Conservation (phyloP, 495 filamentous ascomycete species). For the Sphaerosporella brunnea region DNA sequence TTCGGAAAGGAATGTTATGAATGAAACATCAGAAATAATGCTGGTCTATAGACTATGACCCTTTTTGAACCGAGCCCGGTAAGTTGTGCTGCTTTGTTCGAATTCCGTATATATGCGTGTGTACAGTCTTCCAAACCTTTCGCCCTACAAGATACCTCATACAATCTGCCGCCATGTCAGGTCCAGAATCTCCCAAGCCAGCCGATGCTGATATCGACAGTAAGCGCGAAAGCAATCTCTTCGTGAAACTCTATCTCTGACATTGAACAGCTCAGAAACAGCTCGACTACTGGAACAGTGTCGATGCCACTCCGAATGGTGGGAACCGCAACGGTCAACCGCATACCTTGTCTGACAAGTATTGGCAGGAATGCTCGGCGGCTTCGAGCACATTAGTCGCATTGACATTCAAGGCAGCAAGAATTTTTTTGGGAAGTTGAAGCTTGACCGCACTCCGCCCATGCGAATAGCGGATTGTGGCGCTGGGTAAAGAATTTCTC, state of each 20-base stretch:
- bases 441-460: slow-evolving; percentile 30
- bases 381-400: slow-evolving; percentile 52
- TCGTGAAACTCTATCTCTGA: too few relatives aligned
- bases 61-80: too few relatives aligned
- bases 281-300: slow-evolving; percentile 55
- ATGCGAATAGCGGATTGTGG: slow-evolving; percentile 35
- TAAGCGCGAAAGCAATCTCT: too few relatives aligned
- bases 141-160: too few relatives aligned
- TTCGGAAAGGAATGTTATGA: too few relatives aligned
- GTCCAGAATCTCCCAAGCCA: not conserved
- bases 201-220: slow-evolving; percentile 6
- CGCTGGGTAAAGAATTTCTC: slow-evolving; percentile 31
- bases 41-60: too few relatives aligned
- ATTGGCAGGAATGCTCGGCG: slow-evolving; percentile 51
- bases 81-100: too few relatives aligned
- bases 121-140: too few relatives aligned
- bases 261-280: slow-evolving; percentile 31
- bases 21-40: too few relatives aligned
- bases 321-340: not conserved
- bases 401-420: slow-evolving; percentile 62
- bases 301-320: slow-evolving; percentile 51
- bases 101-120: too few relatives aligned
- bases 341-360: not conserved
- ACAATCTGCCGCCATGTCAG: slow-evolving; percentile 1
- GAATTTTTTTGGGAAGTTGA: slow-evolving; percentile 61